Base-by-base conservation (phyloP, 768 basidiomycete genomes). In the Daedaleopsis nitida region DNA sequence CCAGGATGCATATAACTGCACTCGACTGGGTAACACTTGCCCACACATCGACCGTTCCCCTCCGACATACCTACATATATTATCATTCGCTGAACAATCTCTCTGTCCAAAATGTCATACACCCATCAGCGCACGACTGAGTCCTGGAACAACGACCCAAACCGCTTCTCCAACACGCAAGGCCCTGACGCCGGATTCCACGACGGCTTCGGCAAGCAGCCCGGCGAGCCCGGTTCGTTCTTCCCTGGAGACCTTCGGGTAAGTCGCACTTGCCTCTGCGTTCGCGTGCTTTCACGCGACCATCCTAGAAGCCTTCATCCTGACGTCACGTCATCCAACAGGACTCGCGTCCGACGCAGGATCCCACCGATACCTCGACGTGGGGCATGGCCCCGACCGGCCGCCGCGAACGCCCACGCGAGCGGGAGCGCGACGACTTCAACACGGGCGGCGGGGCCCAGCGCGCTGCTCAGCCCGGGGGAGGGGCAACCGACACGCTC, bases 131-230 rank as follows among this genome's bases (percentile, higher is more conserved):
- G 63, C 59, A 60, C 43, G 54, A 64, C 58, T 35, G 63, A 64
- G 57, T 63, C 62, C 48, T 64, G 64, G 64, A 58, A 58, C 64
- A 65, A 55, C 44, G 64, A 61, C 53, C 64, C 64, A 42, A 60
- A 64, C 56, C 52, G 37, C 58, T 64, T 64, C 55, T 51, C 52
- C 16, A 64, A 60, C 59, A 21, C 53, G 13, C 24, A 45, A 12
- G 57, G 57, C 48, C 63, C 58, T n/a, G 51, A 60, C 23, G 52
- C 39, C 17, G 39, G 39, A 3, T 42, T 42, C 17, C 39, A 43
- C 14, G 44, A 37, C 13, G 59, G 59, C 21, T 49, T 56, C 50
- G 24, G 35, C 32, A 55, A 23, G 53, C 48, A 55, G 58, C 53
- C 55, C 48, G 35, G 44, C 14, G 55, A 44, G 27, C 27, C 27